Evolutionary conservation across 2,329 filamentous ascomycete species (phyloP).

Genomic region (Aspergillus caelatus): DNA sequence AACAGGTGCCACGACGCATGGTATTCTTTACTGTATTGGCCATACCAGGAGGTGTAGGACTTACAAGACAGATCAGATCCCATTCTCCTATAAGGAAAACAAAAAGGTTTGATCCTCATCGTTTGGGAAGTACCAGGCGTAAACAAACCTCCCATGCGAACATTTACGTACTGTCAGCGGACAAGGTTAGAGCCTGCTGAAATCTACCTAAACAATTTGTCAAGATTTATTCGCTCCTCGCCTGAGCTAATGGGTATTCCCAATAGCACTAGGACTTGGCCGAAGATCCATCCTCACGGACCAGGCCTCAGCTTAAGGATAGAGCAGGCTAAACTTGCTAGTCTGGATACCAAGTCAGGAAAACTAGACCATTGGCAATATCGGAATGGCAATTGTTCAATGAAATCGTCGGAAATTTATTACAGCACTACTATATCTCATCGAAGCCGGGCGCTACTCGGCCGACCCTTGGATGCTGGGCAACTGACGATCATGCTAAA

Average conservation of each 20-base stretch:
- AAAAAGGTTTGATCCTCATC: no score
- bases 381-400: neutral
- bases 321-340: neutral
- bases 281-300: conserved; percentile 14
- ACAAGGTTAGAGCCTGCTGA: neutral
- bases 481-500: neutral
- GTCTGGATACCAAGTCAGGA: neutral
- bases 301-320: neutral
- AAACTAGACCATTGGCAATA: neutral
- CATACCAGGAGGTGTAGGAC: neutral
- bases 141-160: neutral
- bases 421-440: neutral
- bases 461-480: neutral
- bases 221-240: neutral
- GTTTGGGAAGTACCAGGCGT: neutral
- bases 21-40: neutral
- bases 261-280: conserved; percentile 14
- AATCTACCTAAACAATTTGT: neutral
- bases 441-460: neutral
- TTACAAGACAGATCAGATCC: neutral
- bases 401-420: neutral
- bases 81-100: neutral
- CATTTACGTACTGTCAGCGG: neutral
- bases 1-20: neutral
- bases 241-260: neutral